Evolutionary conservation across 495 filamentous ascomycete genomes (phyloP).

Genomic region (Cercophora newfieldiana): DNA sequence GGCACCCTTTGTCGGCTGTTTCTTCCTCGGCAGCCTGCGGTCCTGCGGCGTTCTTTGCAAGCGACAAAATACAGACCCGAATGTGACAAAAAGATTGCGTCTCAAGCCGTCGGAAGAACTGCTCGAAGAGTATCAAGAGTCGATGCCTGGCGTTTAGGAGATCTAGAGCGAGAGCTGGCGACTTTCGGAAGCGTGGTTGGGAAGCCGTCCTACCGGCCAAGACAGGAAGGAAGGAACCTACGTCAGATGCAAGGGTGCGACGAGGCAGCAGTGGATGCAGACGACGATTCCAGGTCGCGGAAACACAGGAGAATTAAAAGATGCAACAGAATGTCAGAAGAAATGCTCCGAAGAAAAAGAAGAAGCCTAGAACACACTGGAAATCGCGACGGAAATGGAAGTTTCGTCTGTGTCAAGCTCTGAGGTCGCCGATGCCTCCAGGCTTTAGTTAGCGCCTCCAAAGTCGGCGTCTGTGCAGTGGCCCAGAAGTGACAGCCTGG

Average conservation of each 20-base stretch:
- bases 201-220: background rate
- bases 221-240: constrained; percentile 19
- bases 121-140: background rate
- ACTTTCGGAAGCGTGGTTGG: background rate
- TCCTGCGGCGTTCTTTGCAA: background rate
- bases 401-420: background rate
- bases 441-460: background rate
- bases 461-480: background rate
- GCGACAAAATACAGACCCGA: background rate
- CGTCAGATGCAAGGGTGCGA: constrained; percentile 28
- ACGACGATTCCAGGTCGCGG: background rate
- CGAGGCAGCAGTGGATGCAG: background rate
- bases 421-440: background rate
- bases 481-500: background rate
- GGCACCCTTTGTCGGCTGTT: background rate
- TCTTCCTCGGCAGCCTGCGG: background rate
- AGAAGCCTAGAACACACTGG: background rate
- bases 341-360: background rate
- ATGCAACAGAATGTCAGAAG: background rate
- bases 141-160: background rate
- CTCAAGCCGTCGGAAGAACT: background rate
- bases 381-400: background rate
- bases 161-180: background rate
- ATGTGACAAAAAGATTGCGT: no score
- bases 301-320: background rate